Base-by-base conservation (phyloP, 2,329 filamentous ascomycete genomes). In the Elsinoe australis region DNA sequence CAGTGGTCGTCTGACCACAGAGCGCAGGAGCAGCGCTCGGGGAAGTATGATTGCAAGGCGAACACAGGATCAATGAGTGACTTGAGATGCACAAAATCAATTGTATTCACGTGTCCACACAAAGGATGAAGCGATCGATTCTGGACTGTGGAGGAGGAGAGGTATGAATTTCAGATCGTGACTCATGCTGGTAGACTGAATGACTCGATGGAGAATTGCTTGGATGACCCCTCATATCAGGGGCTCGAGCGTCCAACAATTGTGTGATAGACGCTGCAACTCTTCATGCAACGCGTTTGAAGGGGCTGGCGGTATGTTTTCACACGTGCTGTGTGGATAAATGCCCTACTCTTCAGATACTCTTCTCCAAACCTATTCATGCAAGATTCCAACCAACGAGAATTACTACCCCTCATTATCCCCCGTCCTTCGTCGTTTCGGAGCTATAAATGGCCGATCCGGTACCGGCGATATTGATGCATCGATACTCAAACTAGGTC, bases 1-100 rank as follows among this genome's bases (percentile, higher is more conserved):
- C 17, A 49, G 29, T 39, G 52, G 49, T 33, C 52, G 48, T 39
- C 38, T 34, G 49, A 54, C 47, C 49, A 28, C 47, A 33, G 49
- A 51, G 62, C 62, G 61, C 60, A 58, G 55, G 50, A 59, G 51
- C 18, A 63, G 60, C 59, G 60, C 59, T 64, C 69, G 63, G 59
- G 68, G 65, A 59, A 74, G 71, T 71, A 74, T 74, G 62, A 70
- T 74, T 68, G 39, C 39, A 44, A 21, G 17, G 17, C 14, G n/a
- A 15, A 12, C 14, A 21, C 14, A 31, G 21, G 14, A 19, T 2
- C 10, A 44, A 9, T 21, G 5, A n/a, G 6, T 32, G 21, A n/a
- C 3, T 7, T 18, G 9, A 21, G n/a, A n/a, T n/a, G n/a, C n/a
- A n/a, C n/a, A n/a, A n/a, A n/a, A n/a, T n/a, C n/a, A n/a, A n/a